Evolutionary conservation across 805 yeast genomes (phyloP).

Genomic region (Metschnikowia hibisci): DNA sequence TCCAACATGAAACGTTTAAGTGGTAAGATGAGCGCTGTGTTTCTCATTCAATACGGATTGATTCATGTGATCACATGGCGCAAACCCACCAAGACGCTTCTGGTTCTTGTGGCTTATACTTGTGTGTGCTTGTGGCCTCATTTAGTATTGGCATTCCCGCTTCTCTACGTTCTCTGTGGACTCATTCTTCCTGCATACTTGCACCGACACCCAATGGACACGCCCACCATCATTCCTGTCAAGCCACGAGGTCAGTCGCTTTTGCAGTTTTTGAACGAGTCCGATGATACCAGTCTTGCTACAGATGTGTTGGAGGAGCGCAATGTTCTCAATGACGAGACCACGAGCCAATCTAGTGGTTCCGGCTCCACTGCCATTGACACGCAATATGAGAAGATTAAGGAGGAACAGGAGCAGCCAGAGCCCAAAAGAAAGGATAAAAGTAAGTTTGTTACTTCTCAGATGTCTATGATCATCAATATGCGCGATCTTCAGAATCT

Average conservation of each 20-base stretch:
- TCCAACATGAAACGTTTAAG: conserved; percentile 58
- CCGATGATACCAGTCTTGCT: conserved; percentile 30
- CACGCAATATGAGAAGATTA: conserved; percentile 7
- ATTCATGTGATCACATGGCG: conserved; percentile 70
- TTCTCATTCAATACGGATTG: conserved; percentile 58
- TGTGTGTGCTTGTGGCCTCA: conserved; percentile 70
- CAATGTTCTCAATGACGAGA: conserved; percentile 6
- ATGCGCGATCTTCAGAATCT: conserved; percentile 71
- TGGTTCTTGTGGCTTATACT: conserved; percentile 57
- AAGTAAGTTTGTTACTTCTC: conserved; percentile 25
- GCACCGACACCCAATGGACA: conserved; percentile 59
- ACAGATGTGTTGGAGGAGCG: conserved; percentile 26
- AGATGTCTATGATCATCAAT: conserved; percentile 49
- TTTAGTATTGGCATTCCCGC: conserved; percentile 59
- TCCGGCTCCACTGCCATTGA: conserved; percentile 16
- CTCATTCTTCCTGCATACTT: conserved; percentile 69
- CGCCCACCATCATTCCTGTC: conserved; percentile 41
- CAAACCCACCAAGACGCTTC: conserved; percentile 64
- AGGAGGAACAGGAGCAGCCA: conserved; percentile 2
- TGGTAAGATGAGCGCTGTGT: conserved; percentile 51
- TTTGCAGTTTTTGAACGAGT: conserved; percentile 36
- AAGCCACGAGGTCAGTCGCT: conserved; percentile 53
- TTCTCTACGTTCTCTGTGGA: conserved; percentile 50
- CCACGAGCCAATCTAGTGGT: conserved; percentile 8
- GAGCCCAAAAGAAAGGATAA: conserved; percentile 15